Conservation (phyloP, 345 rosid genomes). For the Citrus maxima region DNA sequence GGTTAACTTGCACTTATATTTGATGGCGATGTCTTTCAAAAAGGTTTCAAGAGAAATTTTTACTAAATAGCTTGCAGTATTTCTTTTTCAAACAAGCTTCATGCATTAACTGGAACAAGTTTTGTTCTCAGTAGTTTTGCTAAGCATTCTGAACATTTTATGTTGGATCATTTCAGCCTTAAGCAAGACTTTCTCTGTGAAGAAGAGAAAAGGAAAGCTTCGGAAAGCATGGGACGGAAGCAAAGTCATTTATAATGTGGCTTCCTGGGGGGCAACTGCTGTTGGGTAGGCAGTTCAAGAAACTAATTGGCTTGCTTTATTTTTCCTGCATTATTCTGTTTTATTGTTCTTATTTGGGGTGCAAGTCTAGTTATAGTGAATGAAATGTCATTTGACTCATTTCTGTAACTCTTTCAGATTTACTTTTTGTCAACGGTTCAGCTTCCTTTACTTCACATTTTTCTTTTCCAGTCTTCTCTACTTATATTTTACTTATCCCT, state of each 20-base stretch:
- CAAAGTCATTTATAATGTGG: constrained; percentile 85
- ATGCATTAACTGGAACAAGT: neutral
- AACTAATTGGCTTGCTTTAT: neutral
- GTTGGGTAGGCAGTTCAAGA: constrained; percentile 56
- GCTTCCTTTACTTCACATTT: too few species aligned
- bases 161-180: constrained; percentile 49
- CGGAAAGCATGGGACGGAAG: constrained; percentile 99
- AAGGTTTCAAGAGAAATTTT: neutral
- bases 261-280: constrained; percentile 98
- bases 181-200: constrained; percentile 78
- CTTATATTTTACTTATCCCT: neutral
- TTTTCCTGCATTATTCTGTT: neutral
- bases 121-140: neutral
- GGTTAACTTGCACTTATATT: neutral
- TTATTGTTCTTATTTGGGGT: neutral
- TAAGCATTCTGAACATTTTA: constrained; percentile 12
- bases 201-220: constrained; percentile 86
- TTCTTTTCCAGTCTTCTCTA: neutral
- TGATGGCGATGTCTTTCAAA: neutral
- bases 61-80: neutral
- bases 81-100: neutral
- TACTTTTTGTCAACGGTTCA: neutral
- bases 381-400: neutral
- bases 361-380: neutral
- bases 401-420: neutral